Base-by-base conservation (phyloP, 495 filamentous ascomycete genomes). In the Daldinia concentrica region DNA sequence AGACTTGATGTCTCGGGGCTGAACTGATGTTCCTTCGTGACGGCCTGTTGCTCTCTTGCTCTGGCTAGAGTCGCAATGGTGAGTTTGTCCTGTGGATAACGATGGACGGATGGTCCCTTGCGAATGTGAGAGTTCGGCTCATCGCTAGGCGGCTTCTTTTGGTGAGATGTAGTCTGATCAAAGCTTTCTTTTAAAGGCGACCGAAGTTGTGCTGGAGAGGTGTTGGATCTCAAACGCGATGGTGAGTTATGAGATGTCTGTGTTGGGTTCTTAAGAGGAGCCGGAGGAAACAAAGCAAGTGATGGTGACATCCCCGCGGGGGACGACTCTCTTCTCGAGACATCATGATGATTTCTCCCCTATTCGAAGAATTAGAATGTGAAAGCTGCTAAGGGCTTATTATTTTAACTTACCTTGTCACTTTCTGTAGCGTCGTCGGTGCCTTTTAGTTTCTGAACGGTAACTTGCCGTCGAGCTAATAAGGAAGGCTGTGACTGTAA, bases 401-500 rank as follows among this genome's bases (percentile, higher is more conserved):
- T n/a, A 4, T 37, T n/a, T 34, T 29, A 24, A 58, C 73, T 76
- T 66, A 67, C 74, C 68, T 74, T 75, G 67, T 75, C 76, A 50
- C 79, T 78, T 60, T 76, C 75, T 67, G 79, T 72, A n/a, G 71
- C 74, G 61, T 84, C 82, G 29, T 85, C 82, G 15, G 86, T 82
- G 32, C 75, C 83, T 72, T 85, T 87, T 6, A 92, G 81, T 67
- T 86, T 89, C 66, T 91, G 86, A 58, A 92, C 76, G 0, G 89
- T 91, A 37, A 87, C 91, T 75, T 92, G 90, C 43, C 91, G 85
- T 73, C 91, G 85, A 73, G 87, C 85, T 56, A 93, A 81, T 29
- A 92, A 81, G 0, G 85, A 82, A 19, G 87, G 73, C 39, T 73
- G 82, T 45, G 82, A 79, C 59, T 85, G 76, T 56, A 97, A 83